Percentiles rank a stretch among this genome's conserved stretches.
These are phyloP conservation scores for Amyloporia xantha DNA, from an alignment of 768 basidiomycete species.

Conservation along the genomic window DNA sequence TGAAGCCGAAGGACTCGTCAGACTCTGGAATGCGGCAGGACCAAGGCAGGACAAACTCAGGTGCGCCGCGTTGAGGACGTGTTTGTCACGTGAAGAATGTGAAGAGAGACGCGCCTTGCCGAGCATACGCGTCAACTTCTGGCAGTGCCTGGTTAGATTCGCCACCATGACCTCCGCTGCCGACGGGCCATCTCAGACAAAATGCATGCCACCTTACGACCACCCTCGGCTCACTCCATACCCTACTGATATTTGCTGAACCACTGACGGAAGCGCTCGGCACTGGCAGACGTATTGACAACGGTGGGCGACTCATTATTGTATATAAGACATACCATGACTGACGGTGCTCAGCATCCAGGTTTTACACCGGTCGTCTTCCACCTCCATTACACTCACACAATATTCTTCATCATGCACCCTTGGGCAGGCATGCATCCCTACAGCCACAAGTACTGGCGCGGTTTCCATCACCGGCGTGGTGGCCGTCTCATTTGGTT, in stretches of 20 bases:
- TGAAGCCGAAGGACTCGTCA: too few species aligned
- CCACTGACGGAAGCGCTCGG: not conserved
- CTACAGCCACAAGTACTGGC: not conserved
- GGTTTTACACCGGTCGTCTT: too few species aligned
- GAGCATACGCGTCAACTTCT: not conserved
- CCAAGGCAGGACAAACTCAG: too few species aligned
- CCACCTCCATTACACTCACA: too few species aligned
- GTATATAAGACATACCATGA: not conserved
- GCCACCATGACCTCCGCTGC: not conserved
- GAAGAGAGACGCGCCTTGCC: too few species aligned
- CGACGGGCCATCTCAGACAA: not conserved
- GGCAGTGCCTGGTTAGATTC: too few species aligned
- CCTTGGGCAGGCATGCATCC: not conserved
- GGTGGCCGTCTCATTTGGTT: conserved; percentile 70
- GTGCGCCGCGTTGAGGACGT: too few species aligned
- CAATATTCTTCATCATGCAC: not conserved
- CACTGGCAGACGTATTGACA: not conserved
- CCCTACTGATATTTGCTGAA: not conserved
- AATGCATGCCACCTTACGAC: not conserved
- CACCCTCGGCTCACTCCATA: not conserved
- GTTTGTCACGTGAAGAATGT: too few species aligned
- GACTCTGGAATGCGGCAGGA: too few species aligned
- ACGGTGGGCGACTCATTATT: not conserved
- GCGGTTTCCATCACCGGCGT: conserved; percentile 22
- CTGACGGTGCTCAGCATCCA: too few species aligned